Conservation (phyloP, 768 basidiomycete genomes). For the Rhodocollybia butyracea region DNA sequence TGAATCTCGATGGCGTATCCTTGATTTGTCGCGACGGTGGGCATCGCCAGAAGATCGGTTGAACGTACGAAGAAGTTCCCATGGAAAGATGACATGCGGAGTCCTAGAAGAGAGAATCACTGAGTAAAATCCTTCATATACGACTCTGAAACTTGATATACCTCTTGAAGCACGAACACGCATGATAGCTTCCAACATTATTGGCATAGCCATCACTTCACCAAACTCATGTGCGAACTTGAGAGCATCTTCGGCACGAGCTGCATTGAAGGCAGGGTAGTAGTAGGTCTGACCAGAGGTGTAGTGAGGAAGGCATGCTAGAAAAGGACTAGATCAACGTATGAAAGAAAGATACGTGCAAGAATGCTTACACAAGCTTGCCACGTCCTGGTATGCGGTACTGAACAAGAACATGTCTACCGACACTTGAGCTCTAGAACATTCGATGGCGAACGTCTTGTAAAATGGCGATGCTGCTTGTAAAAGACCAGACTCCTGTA, state of each 20-base stretch:
- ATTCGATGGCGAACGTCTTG: constrained; percentile 98
- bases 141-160: constrained; percentile 24
- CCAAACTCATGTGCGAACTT: constrained; percentile 99
- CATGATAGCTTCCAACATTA: constrained; percentile 96
- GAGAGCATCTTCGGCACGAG: constrained; percentile 90
- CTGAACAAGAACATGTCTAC: constrained; percentile 99
- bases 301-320: constrained; percentile 92
- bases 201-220: constrained; percentile 86
- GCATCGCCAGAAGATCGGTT: constrained; percentile 93
- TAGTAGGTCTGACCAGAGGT: constrained; percentile 98
- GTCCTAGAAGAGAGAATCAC: constrained; percentile 41
- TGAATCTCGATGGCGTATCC: constrained; percentile 95
- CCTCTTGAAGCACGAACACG: constrained; percentile 97
- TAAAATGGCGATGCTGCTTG: constrained; percentile 95
- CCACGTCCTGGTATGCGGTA: constrained; percentile 90
- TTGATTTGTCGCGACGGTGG: constrained; percentile 94
- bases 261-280: constrained; percentile 97
- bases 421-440: constrained; percentile 93
- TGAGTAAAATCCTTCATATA: neutral
- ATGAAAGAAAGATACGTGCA: neutral
- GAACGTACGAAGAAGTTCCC: constrained; percentile 99
- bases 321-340: neutral
- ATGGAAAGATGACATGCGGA: constrained; percentile 97
- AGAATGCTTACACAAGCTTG: constrained; percentile 67
- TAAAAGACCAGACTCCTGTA: constrained; percentile 76